Conservation (phyloP, 805 yeast genomes). For the Myxozyma udenii region DNA sequence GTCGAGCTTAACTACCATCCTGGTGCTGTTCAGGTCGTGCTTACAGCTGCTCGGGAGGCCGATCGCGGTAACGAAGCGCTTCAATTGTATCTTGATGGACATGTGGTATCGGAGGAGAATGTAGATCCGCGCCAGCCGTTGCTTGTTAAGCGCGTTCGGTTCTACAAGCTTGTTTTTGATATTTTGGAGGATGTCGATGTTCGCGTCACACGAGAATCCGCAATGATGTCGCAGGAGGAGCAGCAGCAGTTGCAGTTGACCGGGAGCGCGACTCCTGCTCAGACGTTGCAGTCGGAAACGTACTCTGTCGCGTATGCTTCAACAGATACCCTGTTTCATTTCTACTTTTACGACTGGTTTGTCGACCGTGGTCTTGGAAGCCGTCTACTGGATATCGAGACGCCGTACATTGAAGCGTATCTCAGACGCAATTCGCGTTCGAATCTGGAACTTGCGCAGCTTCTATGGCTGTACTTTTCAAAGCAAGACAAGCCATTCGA, state of each 20-base stretch:
- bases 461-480: constrained; percentile 86
- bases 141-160: constrained; percentile 52
- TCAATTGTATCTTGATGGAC: constrained; percentile 54
- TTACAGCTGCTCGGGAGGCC: constrained; percentile 68
- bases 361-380: constrained; percentile 73
- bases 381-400: constrained; percentile 71
- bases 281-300: constrained; percentile 62
- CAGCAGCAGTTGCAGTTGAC: constrained; percentile 1
- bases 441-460: constrained; percentile 70
- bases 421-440: constrained; percentile 50
- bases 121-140: constrained; percentile 52
- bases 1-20: constrained; percentile 71
- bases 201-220: constrained; percentile 46
- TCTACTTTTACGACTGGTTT: constrained; percentile 89
- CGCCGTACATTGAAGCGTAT: constrained; percentile 75
- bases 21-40: constrained; percentile 79
- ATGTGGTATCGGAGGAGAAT: constrained; percentile 33
- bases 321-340: constrained; percentile 83
- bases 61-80: constrained; percentile 60
- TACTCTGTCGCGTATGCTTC: constrained; percentile 71
- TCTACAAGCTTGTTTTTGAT: constrained; percentile 73
- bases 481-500: constrained; percentile 71
- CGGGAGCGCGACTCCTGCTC: background rate
- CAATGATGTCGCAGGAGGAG: constrained; percentile 34
- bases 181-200: constrained; percentile 70